A percentile compares a stretch with the other conserved stretches of the same genome.
phyloP scores from a whole-genome alignment of 2,329 filamentous ascomycete species.

The Emmonsiellopsis sp. region DNA sequence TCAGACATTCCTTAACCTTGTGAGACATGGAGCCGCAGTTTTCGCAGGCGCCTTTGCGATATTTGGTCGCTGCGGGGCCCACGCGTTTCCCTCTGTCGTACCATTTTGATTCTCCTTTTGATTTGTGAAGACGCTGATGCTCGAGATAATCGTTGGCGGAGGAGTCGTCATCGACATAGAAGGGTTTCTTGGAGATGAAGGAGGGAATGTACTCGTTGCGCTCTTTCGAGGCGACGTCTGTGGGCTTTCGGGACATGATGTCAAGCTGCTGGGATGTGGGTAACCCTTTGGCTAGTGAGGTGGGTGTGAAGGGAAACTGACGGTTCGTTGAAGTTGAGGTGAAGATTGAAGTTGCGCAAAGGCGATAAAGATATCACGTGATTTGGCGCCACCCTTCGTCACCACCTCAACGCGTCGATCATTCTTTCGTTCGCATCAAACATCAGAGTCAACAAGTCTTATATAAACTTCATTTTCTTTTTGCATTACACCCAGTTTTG shows the following conservation, averaged over 20 bases:
- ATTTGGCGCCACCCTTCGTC: slow-evolving; percentile 6
- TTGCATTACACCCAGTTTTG: background rate
- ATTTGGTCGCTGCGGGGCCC: slow-evolving; percentile 87
- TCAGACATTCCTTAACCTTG: slow-evolving; percentile 88
- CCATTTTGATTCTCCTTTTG: slow-evolving; percentile 69
- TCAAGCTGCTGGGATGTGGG: background rate
- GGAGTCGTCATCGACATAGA: slow-evolving; percentile 76
- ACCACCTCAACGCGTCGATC: slow-evolving; percentile 14
- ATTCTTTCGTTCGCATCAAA: too few species aligned
- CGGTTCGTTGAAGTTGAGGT: background rate
- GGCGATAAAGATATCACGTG: background rate
- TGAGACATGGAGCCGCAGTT: slow-evolving; percentile 98
- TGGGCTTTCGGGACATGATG: slow-evolving; percentile 40
- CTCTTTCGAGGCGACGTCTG: slow-evolving; percentile 58
- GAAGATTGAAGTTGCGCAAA: background rate
- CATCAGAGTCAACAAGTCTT: background rate
- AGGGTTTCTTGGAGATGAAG: slow-evolving; percentile 96
- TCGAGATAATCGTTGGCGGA: slow-evolving; percentile 81
- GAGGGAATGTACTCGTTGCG: slow-evolving; percentile 97
- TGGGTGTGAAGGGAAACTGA: background rate
- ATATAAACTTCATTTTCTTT: background rate
- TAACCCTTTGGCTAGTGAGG: background rate
- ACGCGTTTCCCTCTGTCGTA: slow-evolving; percentile 81
- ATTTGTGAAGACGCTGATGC: slow-evolving; percentile 78
- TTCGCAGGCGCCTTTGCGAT: slow-evolving; percentile 94